A percentile compares a stretch with the other conserved stretches of the same genome.
Conservation (phyloP, 2,329 filamentous ascomycete genomes). For the Pseudocercospora pini-densiflorae region DNA sequence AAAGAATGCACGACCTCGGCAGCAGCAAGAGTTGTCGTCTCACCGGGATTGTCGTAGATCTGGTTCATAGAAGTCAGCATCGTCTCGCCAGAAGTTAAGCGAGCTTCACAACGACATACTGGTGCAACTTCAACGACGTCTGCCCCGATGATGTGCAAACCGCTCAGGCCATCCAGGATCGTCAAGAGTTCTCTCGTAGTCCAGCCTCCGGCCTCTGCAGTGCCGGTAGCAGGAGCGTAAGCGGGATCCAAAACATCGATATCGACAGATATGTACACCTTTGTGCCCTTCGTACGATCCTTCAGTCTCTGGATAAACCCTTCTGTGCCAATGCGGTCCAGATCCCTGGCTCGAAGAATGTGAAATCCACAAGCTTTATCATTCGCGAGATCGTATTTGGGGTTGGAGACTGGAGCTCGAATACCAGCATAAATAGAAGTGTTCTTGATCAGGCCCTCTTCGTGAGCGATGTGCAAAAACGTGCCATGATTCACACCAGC, state of each 20-base stretch:
- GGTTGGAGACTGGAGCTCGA: conserved; percentile 57
- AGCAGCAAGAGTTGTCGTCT: conserved; percentile 61
- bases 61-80: background rate
- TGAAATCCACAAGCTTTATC: conserved; percentile 64
- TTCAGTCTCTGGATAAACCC: conserved; percentile 56
- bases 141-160: conserved; percentile 62
- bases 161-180: conserved; percentile 62
- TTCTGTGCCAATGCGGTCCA: conserved; percentile 54
- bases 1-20: conserved; percentile 59
- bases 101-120: conserved; percentile 7
- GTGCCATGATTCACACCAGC: conserved; percentile 66
- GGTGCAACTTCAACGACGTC: conserved; percentile 68
- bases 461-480: conserved; percentile 63
- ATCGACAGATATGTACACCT: conserved; percentile 61
- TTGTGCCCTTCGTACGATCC: conserved; percentile 55
- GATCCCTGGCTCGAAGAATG: conserved; percentile 60
- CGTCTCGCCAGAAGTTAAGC: background rate
- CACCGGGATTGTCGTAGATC: conserved; percentile 64
- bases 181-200: conserved; percentile 63
- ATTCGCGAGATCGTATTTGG: conserved; percentile 58
- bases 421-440: conserved; percentile 67
- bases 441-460: conserved; percentile 64
- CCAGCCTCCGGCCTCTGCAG: conserved; percentile 66
- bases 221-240: conserved; percentile 59
- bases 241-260: conserved; percentile 63